These are phyloP conservation scores for Pholiota microspora DNA, from an alignment of 768 basidiomycete genomes.

Conservation along the genomic window DNA sequence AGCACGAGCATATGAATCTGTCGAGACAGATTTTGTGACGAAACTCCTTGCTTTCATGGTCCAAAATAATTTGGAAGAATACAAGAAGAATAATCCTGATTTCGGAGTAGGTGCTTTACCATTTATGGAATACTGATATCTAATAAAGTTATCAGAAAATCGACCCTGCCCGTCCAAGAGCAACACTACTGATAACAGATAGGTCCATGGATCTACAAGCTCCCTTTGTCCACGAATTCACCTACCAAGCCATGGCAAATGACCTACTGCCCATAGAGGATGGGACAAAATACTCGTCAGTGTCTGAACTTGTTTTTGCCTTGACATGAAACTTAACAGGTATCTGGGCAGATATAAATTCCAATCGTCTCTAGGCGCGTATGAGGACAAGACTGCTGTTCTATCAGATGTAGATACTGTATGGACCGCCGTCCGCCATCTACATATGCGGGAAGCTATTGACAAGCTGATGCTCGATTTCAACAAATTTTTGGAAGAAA, in stretches of 20 bases:
- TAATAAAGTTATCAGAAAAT: conserved; percentile 39
- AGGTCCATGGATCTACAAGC: conserved; percentile 93
- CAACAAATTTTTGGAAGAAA: conserved; percentile 90
- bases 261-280: conserved; percentile 89
- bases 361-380: conserved; percentile 80
- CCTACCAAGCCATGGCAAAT: conserved; percentile 98
- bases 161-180: conserved; percentile 65
- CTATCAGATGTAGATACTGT: conserved; percentile 87
- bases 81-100: conserved; percentile 82
- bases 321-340: background rate
- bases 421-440: conserved; percentile 91
- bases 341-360: conserved; percentile 75
- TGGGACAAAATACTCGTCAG: conserved; percentile 80
- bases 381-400: conserved; percentile 84
- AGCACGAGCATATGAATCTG: conserved; percentile 65
- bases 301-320: conserved; percentile 31
- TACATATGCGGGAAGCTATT: conserved; percentile 99
- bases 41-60: conserved; percentile 85
- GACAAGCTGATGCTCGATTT: conserved; percentile 97
- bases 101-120: conserved; percentile 60
- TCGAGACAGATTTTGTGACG: conserved; percentile 74
- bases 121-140: background rate
- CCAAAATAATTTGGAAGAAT: conserved; percentile 80
- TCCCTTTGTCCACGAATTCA: conserved; percentile 95
- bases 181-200: conserved; percentile 89